phyloP scores from a whole-genome alignment of 305 asterid genomes.

The Solanum hybrid region DNA sequence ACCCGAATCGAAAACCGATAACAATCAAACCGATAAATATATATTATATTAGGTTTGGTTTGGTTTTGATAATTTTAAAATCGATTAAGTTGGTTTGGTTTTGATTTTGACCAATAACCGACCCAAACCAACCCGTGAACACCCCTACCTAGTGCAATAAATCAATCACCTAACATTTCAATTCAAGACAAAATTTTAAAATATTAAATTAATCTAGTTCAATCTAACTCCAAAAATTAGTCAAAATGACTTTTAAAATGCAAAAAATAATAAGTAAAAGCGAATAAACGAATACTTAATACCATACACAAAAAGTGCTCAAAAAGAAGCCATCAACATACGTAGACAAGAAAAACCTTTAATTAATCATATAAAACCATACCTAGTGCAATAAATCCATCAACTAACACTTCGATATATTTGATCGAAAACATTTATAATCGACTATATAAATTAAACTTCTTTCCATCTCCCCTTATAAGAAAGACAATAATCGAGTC shows the following conservation, averaged over 20 bases:
- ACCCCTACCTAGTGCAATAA: background rate
- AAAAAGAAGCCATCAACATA: background rate
- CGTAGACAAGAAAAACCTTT: background rate
- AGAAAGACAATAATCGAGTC: background rate
- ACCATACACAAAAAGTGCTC: background rate
- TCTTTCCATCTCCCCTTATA: background rate
- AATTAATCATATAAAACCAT: background rate
- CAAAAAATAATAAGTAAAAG: background rate
- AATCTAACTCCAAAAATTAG: background rate
- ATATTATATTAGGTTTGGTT: no score
- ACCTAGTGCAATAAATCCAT: background rate
- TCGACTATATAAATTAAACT: background rate
- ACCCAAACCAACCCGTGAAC: no score
- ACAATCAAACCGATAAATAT: no score
- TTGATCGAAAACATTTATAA: no score
- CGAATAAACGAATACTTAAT: background rate
- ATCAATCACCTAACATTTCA: background rate
- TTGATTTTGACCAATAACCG: no score
- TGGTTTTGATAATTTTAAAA: no score
- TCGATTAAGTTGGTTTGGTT: no score
- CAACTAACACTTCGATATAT: background rate
- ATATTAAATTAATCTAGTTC: background rate
- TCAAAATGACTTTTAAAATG: background rate
- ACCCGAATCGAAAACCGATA: no score
- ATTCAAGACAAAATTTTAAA: no score